Evolutionary conservation across 192 early-diverging fungal species (phyloP).

Genomic region (Umbelopsis sp.): DNA sequence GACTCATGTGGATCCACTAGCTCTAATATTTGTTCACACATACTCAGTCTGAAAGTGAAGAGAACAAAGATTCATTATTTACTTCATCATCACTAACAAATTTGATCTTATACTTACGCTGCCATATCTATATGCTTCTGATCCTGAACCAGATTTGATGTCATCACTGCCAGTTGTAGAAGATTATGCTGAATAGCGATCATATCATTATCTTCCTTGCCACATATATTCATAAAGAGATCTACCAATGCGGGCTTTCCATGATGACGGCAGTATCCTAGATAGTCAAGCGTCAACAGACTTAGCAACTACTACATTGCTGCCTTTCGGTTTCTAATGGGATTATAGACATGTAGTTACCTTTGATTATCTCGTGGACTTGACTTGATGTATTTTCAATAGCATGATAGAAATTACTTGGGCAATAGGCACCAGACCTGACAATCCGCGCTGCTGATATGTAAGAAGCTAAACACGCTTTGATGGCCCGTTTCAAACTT

Average conservation of each 20-base stretch:
- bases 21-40: background rate
- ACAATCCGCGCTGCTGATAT: background rate
- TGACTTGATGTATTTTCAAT: background rate
- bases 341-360: background rate
- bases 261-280: background rate
- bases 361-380: background rate
- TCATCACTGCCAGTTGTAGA: background rate
- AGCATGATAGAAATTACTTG: background rate
- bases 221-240: background rate
- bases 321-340: background rate
- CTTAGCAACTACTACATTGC: background rate
- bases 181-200: background rate
- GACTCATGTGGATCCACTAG: background rate
- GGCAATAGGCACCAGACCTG: background rate
- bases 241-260: background rate
- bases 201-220: constrained; percentile 12
- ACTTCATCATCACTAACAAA: too few relatives aligned
- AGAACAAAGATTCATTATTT: too few relatives aligned
- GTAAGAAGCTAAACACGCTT: background rate
- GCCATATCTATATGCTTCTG: background rate
- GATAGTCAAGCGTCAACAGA: background rate
- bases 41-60: background rate
- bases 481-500: background rate
- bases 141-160: background rate
- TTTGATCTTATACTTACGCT: too few relatives aligned